phyloP scores from a whole-genome alignment of 2,329 filamentous ascomycete species.

The Ciborinia camelliae region DNA sequence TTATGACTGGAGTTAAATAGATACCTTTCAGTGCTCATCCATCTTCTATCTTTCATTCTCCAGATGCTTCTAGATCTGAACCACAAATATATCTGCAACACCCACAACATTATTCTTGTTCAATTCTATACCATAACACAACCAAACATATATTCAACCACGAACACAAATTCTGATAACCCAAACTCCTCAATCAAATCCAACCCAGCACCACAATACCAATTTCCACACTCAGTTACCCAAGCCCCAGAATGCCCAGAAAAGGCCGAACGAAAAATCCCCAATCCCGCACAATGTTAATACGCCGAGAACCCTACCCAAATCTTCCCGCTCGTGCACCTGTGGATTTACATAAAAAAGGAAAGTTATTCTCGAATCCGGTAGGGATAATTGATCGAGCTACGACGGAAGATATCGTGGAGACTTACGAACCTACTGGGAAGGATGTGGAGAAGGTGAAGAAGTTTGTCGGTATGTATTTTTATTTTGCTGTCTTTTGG shows the following conservation, averaged over 20 bases:
- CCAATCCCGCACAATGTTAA: background rate
- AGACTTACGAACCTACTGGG: background rate
- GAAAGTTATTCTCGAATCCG: background rate
- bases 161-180: background rate
- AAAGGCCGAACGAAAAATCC: background rate
- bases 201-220: background rate
- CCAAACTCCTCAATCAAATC: background rate
- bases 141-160: background rate
- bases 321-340: background rate
- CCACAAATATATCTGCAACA: too few species aligned
- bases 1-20: too few species aligned
- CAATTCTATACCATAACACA: too few species aligned
- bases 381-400: too few species aligned
- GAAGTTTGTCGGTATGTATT: background rate
- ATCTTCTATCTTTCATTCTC: too few species aligned
- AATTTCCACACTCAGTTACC: too few species aligned
- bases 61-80: too few species aligned
- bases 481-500: background rate
- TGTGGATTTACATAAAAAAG: background rate
- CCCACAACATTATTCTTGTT: too few species aligned
- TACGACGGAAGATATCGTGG: background rate
- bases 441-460: background rate
- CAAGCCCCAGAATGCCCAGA: background rate
- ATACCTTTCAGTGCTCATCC: too few species aligned
- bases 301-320: too few species aligned